Conservation (phyloP, 1,284 basidiomycete genomes). For the Entoloma clypeatum region DNA sequence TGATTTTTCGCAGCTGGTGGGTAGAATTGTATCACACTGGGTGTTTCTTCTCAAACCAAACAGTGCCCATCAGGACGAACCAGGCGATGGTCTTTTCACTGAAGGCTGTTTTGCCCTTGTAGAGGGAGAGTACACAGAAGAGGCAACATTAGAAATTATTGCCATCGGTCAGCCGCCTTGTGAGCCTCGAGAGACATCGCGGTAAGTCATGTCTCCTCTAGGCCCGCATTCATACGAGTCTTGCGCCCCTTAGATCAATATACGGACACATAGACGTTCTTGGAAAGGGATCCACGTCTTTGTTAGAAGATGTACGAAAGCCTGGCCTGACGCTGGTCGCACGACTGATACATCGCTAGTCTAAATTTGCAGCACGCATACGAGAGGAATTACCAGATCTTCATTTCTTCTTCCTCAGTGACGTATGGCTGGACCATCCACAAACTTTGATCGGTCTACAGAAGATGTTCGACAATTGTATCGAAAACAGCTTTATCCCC, state of each 20-base stretch:
- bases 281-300: slow-evolving; percentile 86
- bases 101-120: slow-evolving; percentile 95
- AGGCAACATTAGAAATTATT: slow-evolving; percentile 83
- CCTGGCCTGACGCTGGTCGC: not conserved
- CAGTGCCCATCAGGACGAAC: slow-evolving; percentile 61
- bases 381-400: slow-evolving; percentile 66
- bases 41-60: slow-evolving; percentile 9
- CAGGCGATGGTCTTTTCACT: slow-evolving; percentile 95
- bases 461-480: slow-evolving; percentile 89
- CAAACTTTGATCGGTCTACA: slow-evolving; percentile 77
- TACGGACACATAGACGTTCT: slow-evolving; percentile 95
- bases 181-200: slow-evolving; percentile 77
- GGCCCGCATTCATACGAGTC: slow-evolving; percentile 1
- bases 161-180: slow-evolving; percentile 98
- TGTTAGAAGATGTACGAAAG: slow-evolving; percentile 82
- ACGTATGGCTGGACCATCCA: slow-evolving; percentile 91
- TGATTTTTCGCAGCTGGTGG: slow-evolving; percentile 84
- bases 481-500: slow-evolving; percentile 82
- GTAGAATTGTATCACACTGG: slow-evolving; percentile 23
- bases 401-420: slow-evolving; percentile 94
- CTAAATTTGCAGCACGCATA: slow-evolving; percentile 56
- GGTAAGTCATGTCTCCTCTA: slow-evolving; percentile 42
- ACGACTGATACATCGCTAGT: slow-evolving; percentile 33
- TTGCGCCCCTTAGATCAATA: slow-evolving; percentile 56
- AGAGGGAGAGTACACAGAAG: slow-evolving; percentile 95